Conservation (phyloP, 768 basidiomycete species). For the Mycena galopus region DNA sequence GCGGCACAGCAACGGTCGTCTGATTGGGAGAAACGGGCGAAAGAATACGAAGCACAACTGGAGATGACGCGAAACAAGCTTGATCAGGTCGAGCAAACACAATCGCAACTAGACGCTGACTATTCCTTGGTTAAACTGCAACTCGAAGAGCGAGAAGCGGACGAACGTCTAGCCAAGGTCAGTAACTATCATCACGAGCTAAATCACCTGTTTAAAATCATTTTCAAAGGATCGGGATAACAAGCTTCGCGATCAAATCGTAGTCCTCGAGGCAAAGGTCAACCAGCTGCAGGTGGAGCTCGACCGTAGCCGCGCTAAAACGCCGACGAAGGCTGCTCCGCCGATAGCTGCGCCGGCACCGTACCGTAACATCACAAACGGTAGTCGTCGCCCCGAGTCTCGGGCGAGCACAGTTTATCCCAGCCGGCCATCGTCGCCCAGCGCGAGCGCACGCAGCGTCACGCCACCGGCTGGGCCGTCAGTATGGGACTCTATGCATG, state of each 20-base stretch:
- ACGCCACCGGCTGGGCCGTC: conserved; percentile 68
- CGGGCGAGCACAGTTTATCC: conserved; percentile 75
- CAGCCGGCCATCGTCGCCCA: conserved; percentile 57
- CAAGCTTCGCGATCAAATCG: conserved; percentile 76
- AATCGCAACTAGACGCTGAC: conserved; percentile 78
- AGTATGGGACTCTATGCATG: conserved; percentile 82
- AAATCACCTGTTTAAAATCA: background rate
- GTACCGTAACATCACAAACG: conserved; percentile 58
- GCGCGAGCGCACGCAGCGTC: conserved; percentile 54
- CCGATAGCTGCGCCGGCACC: conserved; percentile 48
- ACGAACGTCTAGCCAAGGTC: conserved; percentile 78
- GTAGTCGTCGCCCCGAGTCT: conserved; percentile 76
- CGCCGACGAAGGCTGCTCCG: conserved; percentile 42
- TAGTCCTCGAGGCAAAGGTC: conserved; percentile 71
- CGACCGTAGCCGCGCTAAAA: conserved; percentile 56
- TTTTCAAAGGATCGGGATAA: conserved; percentile 73
- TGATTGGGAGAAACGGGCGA: conserved; percentile 87
- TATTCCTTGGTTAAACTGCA: conserved; percentile 75
- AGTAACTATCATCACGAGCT: conserved; percentile 16
- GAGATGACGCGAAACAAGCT: conserved; percentile 70
- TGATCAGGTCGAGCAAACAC: conserved; percentile 76
- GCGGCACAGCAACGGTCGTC: conserved; percentile 83
- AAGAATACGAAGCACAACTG: conserved; percentile 75
- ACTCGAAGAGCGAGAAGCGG: conserved; percentile 81
- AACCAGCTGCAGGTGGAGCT: conserved; percentile 70